Conservation (phyloP, 495 filamentous ascomycete genomes). For the Letharia lupina region DNA sequence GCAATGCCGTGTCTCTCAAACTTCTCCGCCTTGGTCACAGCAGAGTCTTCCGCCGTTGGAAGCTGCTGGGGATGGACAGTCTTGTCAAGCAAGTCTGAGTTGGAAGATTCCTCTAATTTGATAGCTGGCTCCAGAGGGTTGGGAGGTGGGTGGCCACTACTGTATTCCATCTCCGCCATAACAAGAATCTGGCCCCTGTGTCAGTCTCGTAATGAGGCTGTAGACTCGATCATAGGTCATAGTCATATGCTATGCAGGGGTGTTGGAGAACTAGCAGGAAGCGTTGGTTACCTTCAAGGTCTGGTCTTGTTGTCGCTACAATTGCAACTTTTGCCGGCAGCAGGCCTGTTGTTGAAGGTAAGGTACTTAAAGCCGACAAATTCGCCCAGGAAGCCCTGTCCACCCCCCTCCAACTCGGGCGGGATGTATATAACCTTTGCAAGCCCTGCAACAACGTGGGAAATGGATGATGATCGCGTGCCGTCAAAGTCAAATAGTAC, state of each 20-base stretch:
- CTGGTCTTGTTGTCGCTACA: neutral
- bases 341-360: neutral
- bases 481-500: neutral
- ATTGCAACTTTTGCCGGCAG: neutral
- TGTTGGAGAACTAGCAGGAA: neutral
- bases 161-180: slow-evolving; percentile 4
- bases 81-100: slow-evolving; percentile 10
- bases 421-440: neutral
- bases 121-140: slow-evolving; percentile 22
- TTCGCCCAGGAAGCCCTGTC: neutral
- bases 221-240: neutral
- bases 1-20: slow-evolving; percentile 27
- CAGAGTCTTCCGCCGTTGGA: slow-evolving; percentile 26
- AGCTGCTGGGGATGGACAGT: slow-evolving; percentile 24
- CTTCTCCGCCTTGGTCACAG: slow-evolving; percentile 31
- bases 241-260: neutral
- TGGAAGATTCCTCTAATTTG: slow-evolving; percentile 9
- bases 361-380: neutral
- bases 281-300: neutral
- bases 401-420: too few species aligned
- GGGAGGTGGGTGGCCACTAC: slow-evolving; percentile 6
- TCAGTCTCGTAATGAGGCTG: neutral
- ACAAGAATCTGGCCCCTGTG: too few species aligned
- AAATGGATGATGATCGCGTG: neutral
- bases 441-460: neutral